These are phyloP conservation scores for Hyaloperonospora arabidopsidis DNA, from an alignment of 352 stramenopile genomes.

Conservation along the genomic window DNA sequence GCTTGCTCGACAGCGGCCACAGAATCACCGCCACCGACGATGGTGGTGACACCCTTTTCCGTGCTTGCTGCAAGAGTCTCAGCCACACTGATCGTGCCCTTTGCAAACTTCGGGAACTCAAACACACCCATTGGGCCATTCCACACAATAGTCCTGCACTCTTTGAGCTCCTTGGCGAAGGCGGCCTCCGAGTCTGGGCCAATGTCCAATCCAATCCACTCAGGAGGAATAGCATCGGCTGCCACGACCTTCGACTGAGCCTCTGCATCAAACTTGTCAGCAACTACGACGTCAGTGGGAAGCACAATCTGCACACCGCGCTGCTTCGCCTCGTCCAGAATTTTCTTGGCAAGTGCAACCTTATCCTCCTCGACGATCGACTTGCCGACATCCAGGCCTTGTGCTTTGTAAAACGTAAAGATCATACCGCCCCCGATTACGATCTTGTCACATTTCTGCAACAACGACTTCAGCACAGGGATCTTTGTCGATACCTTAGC, in stretches of 20 bases:
- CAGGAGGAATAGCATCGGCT: conserved; percentile 87
- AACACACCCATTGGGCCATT: conserved; percentile 97
- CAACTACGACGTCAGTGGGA: conserved; percentile 91
- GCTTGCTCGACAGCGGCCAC: conserved; percentile 93
- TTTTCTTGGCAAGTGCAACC: conserved; percentile 89
- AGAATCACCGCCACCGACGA: conserved; percentile 93
- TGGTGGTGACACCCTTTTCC: conserved; percentile 68
- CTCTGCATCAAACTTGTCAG: conserved; percentile 79
- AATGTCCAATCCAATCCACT: conserved; percentile 94
- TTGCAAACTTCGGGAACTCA: conserved; percentile 94
- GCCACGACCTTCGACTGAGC: conserved; percentile 50
- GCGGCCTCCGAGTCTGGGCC: conserved; percentile 44
- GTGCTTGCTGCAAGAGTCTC: conserved; percentile 88
- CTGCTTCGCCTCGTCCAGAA: conserved; percentile 82
- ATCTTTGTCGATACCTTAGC: conserved; percentile 96
- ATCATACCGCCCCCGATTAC: conserved; percentile 95
- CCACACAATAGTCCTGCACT: conserved; percentile 89
- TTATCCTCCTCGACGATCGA: conserved; percentile 93
- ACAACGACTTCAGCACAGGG: conserved; percentile 91
- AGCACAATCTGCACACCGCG: conserved; percentile 87
- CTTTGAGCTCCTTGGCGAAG: conserved; percentile 80
- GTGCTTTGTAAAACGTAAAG: conserved; percentile 96
- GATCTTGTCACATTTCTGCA: conserved; percentile 95
- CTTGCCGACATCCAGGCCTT: conserved; percentile 90
- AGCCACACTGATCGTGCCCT: conserved; percentile 90